These are phyloP conservation scores for Aspergillus ibericus DNA, from an alignment of 2,329 filamentous ascomycete species.

Conservation along the genomic window DNA sequence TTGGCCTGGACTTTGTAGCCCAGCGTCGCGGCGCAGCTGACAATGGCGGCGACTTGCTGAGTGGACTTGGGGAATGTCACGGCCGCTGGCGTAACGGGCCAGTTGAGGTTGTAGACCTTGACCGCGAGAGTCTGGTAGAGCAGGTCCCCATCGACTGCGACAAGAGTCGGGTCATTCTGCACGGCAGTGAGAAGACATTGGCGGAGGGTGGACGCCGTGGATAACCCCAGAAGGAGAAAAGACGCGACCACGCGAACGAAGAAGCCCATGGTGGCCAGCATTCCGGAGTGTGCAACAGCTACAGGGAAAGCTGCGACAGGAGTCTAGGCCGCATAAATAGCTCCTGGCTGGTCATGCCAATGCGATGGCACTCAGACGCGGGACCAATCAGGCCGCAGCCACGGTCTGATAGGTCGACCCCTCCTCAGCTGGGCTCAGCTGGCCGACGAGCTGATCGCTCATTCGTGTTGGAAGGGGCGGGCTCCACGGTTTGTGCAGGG, in stretches of 20 bases:
- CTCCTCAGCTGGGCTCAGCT: no score
- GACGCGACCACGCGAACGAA: not conserved
- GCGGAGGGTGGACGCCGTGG: not conserved
- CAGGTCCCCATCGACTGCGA: conserved; percentile 19
- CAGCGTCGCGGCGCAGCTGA: conserved; percentile 47
- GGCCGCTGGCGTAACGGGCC: conserved; percentile 31
- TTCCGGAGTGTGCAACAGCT: not conserved
- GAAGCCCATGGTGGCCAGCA: not conserved
- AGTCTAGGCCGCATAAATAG: not conserved
- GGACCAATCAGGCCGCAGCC: not conserved
- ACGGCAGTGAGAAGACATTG: conserved; percentile 3
- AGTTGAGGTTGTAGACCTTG: conserved; percentile 28
- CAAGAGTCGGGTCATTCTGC: conserved; percentile 1
- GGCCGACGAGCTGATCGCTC: not conserved
- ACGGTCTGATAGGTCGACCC: not conserved
- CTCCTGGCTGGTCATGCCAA: not conserved
- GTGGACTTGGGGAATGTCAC: conserved; percentile 36
- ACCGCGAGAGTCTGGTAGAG: conserved; percentile 17
- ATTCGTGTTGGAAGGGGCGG: no score
- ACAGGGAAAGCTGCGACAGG: not conserved
- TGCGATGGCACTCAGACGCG: not conserved
- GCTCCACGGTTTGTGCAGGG: no score
- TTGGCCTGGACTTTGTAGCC: conserved; percentile 53
- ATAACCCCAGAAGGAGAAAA: not conserved
- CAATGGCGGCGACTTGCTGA: conserved; percentile 46